Evolutionary conservation across 768 basidiomycete genomes (phyloP).

Genomic region (Russula brevipes): DNA sequence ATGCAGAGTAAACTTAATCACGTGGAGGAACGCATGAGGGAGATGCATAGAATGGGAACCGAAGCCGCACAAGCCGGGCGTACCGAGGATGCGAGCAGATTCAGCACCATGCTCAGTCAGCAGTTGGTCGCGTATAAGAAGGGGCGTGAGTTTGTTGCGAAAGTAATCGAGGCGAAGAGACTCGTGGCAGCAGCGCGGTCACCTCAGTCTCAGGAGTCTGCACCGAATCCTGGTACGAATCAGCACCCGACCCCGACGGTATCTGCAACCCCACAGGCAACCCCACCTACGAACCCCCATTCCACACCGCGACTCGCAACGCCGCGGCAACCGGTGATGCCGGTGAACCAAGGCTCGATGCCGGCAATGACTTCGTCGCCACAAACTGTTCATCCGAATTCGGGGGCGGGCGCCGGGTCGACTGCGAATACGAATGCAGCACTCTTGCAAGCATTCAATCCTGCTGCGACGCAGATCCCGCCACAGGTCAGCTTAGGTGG

Average conservation of each 20-base stretch:
- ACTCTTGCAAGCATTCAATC: slow-evolving; percentile 9
- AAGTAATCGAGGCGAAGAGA: not conserved
- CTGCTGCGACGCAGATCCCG: slow-evolving; percentile 3
- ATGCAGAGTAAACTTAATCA: slow-evolving; percentile 16
- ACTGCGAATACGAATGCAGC: slow-evolving; percentile 4
- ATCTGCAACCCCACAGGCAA: slow-evolving; percentile 6
- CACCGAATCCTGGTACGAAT: not conserved
- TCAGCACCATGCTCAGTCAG: not conserved
- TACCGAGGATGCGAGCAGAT: slow-evolving; percentile 4
- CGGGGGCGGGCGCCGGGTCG: not conserved
- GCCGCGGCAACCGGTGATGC: not conserved
- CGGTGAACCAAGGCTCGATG: slow-evolving; percentile 6
- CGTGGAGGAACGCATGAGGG: slow-evolving; percentile 5
- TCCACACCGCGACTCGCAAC: slow-evolving; percentile 13
- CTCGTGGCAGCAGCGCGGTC: not conserved
- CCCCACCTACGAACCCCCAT: slow-evolving; percentile 4
- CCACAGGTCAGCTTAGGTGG: slow-evolving; percentile 3
- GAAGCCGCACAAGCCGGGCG: slow-evolving; percentile 9
- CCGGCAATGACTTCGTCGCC: slow-evolving; percentile 1
- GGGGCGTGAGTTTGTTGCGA: slow-evolving; percentile 2
- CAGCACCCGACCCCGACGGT: slow-evolving; percentile 12
- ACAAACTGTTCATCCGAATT: not conserved
- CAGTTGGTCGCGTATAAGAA: slow-evolving; percentile 1
- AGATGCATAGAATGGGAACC: not conserved
- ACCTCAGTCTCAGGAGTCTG: slow-evolving; percentile 7